Conservation (phyloP, 2,329 filamentous ascomycete genomes). For the Drechslerella stenobrocha region DNA sequence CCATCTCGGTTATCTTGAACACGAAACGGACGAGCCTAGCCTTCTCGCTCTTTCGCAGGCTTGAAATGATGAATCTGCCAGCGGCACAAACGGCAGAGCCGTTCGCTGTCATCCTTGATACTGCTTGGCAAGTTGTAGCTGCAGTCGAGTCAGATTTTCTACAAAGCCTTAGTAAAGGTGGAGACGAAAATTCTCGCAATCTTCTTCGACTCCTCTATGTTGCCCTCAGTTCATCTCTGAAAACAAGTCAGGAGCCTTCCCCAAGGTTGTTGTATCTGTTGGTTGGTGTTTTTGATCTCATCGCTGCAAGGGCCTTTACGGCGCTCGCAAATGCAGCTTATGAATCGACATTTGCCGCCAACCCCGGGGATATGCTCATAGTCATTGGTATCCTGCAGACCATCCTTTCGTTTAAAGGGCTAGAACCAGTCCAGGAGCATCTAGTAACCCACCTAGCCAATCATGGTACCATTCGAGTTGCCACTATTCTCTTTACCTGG, state of each 20-base stretch:
- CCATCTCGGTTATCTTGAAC: slow-evolving; percentile 77
- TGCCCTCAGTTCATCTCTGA: slow-evolving; percentile 68
- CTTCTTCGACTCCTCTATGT: slow-evolving; percentile 85
- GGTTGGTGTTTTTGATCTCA: slow-evolving; percentile 75
- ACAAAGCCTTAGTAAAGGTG: slow-evolving; percentile 60
- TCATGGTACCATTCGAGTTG: slow-evolving; percentile 73
- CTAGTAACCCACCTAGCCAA: slow-evolving; percentile 69
- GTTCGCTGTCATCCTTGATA: slow-evolving; percentile 61
- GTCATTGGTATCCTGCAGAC: slow-evolving; percentile 86
- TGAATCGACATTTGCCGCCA: slow-evolving; percentile 58
- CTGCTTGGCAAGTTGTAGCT: slow-evolving; percentile 64
- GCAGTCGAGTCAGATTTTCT: slow-evolving; percentile 50
- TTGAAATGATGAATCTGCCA: slow-evolving; percentile 55
- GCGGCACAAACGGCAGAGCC: slow-evolving; percentile 12
- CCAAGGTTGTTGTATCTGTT: slow-evolving; percentile 58
- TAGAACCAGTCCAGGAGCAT: slow-evolving; percentile 72
- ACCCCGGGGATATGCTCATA: slow-evolving; percentile 80
- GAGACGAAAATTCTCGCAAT: slow-evolving; percentile 74
- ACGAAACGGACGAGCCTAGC: slow-evolving; percentile 77
- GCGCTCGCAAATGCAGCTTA: slow-evolving; percentile 80
- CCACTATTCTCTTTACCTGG: slow-evolving; percentile 89
- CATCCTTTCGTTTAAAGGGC: slow-evolving; percentile 75
- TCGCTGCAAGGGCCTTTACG: slow-evolving; percentile 80
- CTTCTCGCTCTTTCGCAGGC: slow-evolving; percentile 76
- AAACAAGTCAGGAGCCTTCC: slow-evolving; percentile 54